These are phyloP conservation scores for Lignosus rhinocerotis DNA, from an alignment of 1,284 basidiomycete species.

Conservation along the genomic window DNA sequence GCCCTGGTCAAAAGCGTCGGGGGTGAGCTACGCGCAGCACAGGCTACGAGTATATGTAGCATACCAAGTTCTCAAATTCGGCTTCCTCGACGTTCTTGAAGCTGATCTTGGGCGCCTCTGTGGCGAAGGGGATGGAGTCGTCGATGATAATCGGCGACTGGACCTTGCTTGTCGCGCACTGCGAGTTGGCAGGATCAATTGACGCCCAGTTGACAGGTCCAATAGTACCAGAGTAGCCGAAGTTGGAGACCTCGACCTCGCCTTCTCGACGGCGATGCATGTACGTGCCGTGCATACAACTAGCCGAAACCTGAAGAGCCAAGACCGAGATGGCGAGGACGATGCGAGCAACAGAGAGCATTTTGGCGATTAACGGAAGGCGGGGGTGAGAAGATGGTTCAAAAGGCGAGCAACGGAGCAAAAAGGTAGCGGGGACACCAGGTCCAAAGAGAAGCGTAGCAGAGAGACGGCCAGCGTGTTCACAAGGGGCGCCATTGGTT, in stretches of 20 bases:
- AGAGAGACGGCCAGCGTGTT: neutral
- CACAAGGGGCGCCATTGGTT: too few species aligned
- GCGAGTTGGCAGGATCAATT: neutral
- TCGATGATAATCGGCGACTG: slow-evolving; percentile 2
- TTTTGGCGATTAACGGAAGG: neutral
- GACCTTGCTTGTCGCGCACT: slow-evolving; percentile 1
- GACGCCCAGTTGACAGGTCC: neutral
- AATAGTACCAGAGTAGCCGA: neutral
- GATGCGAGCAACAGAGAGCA: neutral
- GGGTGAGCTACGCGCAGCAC: neutral
- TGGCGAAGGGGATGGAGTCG: neutral
- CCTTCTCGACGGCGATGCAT: neutral
- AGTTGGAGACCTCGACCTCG: slow-evolving; percentile 1
- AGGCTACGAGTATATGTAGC: neutral
- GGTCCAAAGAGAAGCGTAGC: neutral
- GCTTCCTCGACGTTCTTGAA: slow-evolving; percentile 4
- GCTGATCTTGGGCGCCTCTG: neutral
- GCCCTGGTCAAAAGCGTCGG: neutral
- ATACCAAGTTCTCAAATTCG: slow-evolving; percentile 3
- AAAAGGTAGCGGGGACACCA: neutral
- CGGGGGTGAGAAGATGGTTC: neutral
- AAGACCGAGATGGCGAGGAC: neutral
- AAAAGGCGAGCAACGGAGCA: neutral
- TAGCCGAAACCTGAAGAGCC: neutral
- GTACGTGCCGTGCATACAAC: neutral